phyloP scores from a whole-genome alignment of 352 stramenopile species.

The Globisporangium emineosum region DNA sequence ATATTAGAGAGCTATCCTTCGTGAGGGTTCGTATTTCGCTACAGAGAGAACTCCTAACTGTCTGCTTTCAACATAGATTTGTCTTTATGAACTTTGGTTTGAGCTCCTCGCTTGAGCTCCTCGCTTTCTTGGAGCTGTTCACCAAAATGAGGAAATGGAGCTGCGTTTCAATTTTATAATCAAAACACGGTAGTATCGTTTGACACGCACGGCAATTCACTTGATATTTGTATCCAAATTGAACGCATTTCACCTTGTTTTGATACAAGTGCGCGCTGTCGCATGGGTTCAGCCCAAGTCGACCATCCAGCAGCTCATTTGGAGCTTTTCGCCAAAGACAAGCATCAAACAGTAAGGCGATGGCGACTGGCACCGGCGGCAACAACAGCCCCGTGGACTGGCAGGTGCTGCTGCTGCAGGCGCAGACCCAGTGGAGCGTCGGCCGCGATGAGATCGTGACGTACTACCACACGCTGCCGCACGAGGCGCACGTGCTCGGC shows the following conservation, averaged over 20 bases:
- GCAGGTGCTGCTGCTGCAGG: constrained; percentile 14
- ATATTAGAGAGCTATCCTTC: background rate
- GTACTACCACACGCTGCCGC: constrained; percentile 33
- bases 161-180: background rate
- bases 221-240: background rate
- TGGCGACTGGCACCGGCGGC: constrained; percentile 4
- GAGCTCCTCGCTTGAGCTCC: background rate
- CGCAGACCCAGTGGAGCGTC: constrained; percentile 14
- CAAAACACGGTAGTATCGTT: background rate
- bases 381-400: constrained; percentile 12
- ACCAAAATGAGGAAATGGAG: too few relatives aligned
- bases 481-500: constrained; percentile 33
- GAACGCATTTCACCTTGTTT: background rate
- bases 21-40: background rate
- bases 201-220: background rate
- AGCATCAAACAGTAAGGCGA: background rate
- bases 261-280: background rate
- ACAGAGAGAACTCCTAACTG: background rate
- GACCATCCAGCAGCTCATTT: constrained; percentile 8
- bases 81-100: background rate
- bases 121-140: too few relatives aligned
- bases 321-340: background rate
- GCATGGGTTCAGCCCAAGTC: constrained; percentile 5
- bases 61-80: background rate
- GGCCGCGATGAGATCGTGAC: constrained; percentile 11